Percentiles rank a stretch among this genome's conserved stretches.
Evolutionary conservation across 2,329 filamentous ascomycete species (phyloP).

Genomic region (Alternaria arbusti): DNA sequence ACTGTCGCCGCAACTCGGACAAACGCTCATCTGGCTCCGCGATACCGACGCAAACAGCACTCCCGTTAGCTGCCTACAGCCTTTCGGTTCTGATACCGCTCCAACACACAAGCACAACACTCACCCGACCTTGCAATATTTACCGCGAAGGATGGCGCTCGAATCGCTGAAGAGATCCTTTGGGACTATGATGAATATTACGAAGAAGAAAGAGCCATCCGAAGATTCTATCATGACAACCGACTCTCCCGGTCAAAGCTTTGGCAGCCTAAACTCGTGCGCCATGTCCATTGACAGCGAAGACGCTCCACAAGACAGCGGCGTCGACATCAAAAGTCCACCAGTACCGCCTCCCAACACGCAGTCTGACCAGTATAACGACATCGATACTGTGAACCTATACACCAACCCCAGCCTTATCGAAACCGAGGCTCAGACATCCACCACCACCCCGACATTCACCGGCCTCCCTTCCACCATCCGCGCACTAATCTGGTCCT

Average conservation of each 20-base stretch:
- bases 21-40: neutral
- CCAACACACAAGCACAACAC: neutral
- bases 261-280: neutral
- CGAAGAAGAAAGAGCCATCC: neutral
- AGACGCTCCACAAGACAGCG: neutral
- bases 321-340: neutral
- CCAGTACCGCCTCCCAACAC: neutral
- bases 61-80: neutral
- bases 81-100: neutral
- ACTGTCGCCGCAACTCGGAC: neutral
- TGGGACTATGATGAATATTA: neutral
- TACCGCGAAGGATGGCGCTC: neutral
- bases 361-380: neutral
- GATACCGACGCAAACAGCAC: neutral
- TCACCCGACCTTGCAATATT: neutral
- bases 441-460: neutral
- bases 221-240: neutral
- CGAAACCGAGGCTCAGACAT: neutral
- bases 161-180: neutral
- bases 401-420: neutral
- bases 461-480: neutral
- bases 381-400: neutral
- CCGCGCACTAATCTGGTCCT: constrained; percentile 7
- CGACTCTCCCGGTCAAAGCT: neutral
- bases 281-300: neutral